Conservation (phyloP, 805 yeast species). For the Danielozyma ontarioensis region DNA sequence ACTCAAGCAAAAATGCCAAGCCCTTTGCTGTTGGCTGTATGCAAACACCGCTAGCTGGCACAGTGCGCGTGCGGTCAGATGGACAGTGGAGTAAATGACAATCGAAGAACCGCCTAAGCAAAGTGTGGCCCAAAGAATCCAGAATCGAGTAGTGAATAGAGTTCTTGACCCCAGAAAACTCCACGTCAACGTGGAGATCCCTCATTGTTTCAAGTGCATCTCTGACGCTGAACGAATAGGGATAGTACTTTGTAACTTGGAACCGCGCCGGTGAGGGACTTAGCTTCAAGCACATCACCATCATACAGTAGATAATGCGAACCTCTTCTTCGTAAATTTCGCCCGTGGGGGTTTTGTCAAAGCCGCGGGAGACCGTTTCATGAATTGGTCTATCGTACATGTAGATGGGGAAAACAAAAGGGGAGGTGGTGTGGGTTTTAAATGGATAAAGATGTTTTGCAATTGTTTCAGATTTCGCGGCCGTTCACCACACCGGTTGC, state of each 20-base stretch:
- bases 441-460: neutral
- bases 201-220: conserved; percentile 52
- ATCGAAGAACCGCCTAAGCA: conserved; percentile 49
- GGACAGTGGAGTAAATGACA: conserved; percentile 73
- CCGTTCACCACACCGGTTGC: too few relatives aligned
- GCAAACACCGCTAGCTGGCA: conserved; percentile 35
- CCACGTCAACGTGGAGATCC: conserved; percentile 42
- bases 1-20: conserved; percentile 59
- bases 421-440: neutral
- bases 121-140: conserved; percentile 40
- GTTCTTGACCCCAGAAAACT: conserved; percentile 46
- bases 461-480: neutral
- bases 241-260: conserved; percentile 27
- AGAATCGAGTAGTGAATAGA: conserved; percentile 52
- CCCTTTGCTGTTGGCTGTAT: conserved; percentile 94
- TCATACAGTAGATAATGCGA: conserved; percentile 52
- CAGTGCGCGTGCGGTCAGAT: conserved; percentile 58
- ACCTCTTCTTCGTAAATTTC: conserved; percentile 51
- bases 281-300: conserved; percentile 35
- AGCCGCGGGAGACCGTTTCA: conserved; percentile 39
- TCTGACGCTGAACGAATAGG: conserved; percentile 48
- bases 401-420: neutral
- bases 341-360: conserved; percentile 50
- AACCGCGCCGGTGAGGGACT: conserved; percentile 13
- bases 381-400: conserved; percentile 21